Conservation (phyloP, 306 rosid species). For the Glycine latifolia region DNA sequence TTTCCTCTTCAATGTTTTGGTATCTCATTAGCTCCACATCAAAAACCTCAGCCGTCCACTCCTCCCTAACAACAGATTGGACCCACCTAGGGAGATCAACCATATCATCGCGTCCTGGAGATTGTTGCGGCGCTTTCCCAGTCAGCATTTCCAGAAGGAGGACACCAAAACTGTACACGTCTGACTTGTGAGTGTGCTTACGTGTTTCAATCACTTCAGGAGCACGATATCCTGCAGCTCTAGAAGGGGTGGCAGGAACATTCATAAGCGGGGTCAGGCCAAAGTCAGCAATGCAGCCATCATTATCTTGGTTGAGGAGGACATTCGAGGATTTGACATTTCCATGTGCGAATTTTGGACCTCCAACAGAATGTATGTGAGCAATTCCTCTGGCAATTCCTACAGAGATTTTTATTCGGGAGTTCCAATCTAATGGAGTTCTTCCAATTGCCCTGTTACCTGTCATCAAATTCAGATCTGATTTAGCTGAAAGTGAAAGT, state of each 20-base stretch:
- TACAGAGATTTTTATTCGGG: constrained; percentile 74
- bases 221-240: constrained; percentile 89
- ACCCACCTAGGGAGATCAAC: constrained; percentile 99
- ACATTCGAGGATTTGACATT: constrained; percentile 89
- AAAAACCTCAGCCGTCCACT: constrained; percentile 98
- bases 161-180: constrained; percentile 91
- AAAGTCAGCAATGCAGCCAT: constrained; percentile 79
- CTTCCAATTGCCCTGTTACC: constrained; percentile 79
- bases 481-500: background rate
- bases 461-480: constrained; percentile 49
- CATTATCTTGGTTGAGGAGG: constrained; percentile 79
- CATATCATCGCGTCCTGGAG: constrained; percentile 87
- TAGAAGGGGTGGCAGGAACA: constrained; percentile 71
- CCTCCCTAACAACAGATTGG: constrained; percentile 93
- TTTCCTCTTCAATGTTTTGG: constrained; percentile 92
- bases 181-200: constrained; percentile 89
- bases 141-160: constrained; percentile 93
- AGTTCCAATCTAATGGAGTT: constrained; percentile 77
- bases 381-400: constrained; percentile 86
- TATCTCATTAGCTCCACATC: constrained; percentile 92
- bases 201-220: constrained; percentile 94
- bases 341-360: constrained; percentile 88
- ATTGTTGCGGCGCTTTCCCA: constrained; percentile 87
- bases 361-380: constrained; percentile 79
- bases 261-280: constrained; percentile 93